Base-by-base conservation (phyloP, 441 rosid genomes). In the Gossypium trilobum region DNA sequence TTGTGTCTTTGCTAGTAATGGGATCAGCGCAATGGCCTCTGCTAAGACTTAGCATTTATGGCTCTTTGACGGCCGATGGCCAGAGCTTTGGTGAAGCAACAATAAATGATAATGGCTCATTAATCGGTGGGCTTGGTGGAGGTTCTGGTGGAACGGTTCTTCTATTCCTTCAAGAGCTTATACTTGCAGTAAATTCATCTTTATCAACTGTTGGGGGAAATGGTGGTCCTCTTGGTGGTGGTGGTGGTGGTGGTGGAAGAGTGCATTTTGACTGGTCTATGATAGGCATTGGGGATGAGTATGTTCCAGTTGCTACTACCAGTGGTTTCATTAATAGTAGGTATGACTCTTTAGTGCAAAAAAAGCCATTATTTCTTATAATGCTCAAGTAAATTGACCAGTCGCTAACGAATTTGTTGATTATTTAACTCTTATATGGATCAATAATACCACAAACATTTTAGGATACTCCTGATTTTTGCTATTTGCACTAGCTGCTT, bases 211-310 rank as follows among this genome's bases (percentile, higher is more conserved):
- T 62, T 66, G 99, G 99, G 72, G 99, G 99, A 22, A 83, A 81
- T 71, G 99, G 99, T 64, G 88, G 98, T 36, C 87, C 81, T 58
- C 85, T 81, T 70, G 99, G 99, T 14, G 99, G 97, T 29, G 99
- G 99, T 17, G 99, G 99, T 1, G 99, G 99, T 54, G 99, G 99
- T 17, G 98, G 99, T 65, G 99, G 99, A 59, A 91, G 99, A 80
- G 87, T 91, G 84, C 99, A 95, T 85, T 95, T 95, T 82, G 97
- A 95, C 79, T 95, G 99, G 99, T 88, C 88, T 75, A 88, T 85
- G 77, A 83, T 91, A 79, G 91, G 86, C 56, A 73, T 72, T 56
- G 97, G 97, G 58, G 80, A 81, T 66, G 96, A 91, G 74, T 95
- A 92, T 80, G 77, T 82, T 79, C 95, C 99, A 63, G 83, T 91